phyloP scores from a whole-genome alignment of 2,329 filamentous ascomycete genomes.

The Periglandula ipomoeae region DNA sequence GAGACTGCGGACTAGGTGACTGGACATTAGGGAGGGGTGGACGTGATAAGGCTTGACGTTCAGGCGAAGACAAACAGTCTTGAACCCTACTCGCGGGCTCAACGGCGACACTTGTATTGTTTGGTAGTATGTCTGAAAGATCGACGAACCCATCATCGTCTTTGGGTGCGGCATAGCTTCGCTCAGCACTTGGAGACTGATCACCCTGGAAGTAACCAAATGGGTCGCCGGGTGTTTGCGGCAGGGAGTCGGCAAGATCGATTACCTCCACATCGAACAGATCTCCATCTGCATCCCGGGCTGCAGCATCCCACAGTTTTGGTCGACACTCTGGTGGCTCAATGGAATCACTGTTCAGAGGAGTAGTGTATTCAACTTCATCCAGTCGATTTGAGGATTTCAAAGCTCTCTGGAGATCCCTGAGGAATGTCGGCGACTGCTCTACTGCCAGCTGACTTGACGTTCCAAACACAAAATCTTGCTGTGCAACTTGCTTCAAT shows the following conservation, averaged over 20 bases:
- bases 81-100: not conserved
- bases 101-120: not conserved
- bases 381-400: constrained; percentile 43
- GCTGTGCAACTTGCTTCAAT: constrained; percentile 52
- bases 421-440: constrained; percentile 57
- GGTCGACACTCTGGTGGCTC: constrained; percentile 21
- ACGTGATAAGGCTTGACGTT: not conserved
- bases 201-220: constrained; percentile 27
- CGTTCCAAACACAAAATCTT: constrained; percentile 78
- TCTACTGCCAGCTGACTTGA: constrained; percentile 73
- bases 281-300: constrained; percentile 55
- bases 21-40: not conserved
- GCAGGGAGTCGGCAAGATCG: constrained; percentile 38
- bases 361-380: constrained; percentile 29
- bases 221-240: constrained; percentile 20
- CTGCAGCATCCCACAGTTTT: constrained; percentile 62
- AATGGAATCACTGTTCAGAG: constrained; percentile 28
- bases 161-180: not conserved
- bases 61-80: not conserved
- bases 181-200: not conserved
- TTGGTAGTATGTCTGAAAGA: constrained; percentile 16
- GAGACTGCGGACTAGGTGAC: not conserved
- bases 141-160: constrained; percentile 14
- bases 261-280: constrained; percentile 55
- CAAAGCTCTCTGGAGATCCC: constrained; percentile 53